Percentiles rank a stretch among this genome's conserved stretches.
Conservation (phyloP, 2,329 filamentous ascomycete genomes). For the Stagonosporopsis cucurbitacearum region DNA sequence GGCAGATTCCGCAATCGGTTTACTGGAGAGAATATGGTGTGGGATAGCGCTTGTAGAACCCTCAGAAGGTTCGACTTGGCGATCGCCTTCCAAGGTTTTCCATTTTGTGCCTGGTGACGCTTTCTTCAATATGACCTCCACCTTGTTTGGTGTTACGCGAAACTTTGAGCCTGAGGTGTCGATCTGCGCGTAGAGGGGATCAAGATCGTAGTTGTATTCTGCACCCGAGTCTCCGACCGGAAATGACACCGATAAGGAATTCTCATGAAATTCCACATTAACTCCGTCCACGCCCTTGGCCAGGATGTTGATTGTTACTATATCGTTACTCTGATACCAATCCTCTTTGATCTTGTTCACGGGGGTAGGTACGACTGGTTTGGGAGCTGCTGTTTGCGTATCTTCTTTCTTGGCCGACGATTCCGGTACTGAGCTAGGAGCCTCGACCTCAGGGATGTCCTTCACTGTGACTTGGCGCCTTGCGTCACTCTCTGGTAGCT, state of each 20-base stretch:
- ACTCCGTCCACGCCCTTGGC: conserved; percentile 68
- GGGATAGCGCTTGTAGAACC: conserved; percentile 22
- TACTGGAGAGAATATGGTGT: conserved; percentile 27
- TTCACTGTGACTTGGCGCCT: conserved; percentile 43
- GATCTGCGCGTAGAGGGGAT: conserved; percentile 72
- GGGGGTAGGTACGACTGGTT: conserved; percentile 49
- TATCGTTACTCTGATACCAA: conserved; percentile 70
- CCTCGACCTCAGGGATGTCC: conserved; percentile 61
- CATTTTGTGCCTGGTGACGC: conserved; percentile 70
- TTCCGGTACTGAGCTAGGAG: conserved; percentile 47
- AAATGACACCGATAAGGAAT: conserved; percentile 64
- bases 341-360: conserved; percentile 69
- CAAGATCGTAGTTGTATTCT: conserved; percentile 67
- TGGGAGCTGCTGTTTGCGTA: conserved; percentile 23
- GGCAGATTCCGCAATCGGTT: conserved; percentile 35
- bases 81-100: conserved; percentile 61
- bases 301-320: conserved; percentile 68
- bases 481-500: conserved; percentile 58
- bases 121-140: conserved; percentile 79
- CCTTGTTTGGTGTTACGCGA: conserved; percentile 75
- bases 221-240: conserved; percentile 59
- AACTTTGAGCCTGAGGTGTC: conserved; percentile 66
- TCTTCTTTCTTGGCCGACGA: conserved; percentile 9
- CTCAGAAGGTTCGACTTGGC: conserved; percentile 19
- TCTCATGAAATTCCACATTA: conserved; percentile 59